These are phyloP conservation scores for Claviceps monticola DNA, from an alignment of 2,329 filamentous ascomycete species.

Conservation along the genomic window DNA sequence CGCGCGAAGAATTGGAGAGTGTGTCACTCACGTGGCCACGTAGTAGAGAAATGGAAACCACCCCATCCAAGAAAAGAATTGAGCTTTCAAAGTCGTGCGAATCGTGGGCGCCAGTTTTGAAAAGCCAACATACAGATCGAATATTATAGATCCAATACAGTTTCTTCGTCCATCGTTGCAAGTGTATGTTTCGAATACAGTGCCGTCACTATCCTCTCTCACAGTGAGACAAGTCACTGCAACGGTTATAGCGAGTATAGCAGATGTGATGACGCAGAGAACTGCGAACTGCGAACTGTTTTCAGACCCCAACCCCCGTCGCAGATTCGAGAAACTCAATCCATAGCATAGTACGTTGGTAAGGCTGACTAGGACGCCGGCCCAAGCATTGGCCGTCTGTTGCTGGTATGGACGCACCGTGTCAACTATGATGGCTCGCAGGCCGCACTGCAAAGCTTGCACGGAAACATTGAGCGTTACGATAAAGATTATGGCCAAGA, in stretches of 20 bases:
- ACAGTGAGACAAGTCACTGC: neutral
- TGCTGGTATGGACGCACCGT: neutral
- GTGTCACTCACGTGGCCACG: neutral
- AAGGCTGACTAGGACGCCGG: neutral
- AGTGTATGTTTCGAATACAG: neutral
- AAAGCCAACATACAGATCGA: neutral
- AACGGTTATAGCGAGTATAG: neutral
- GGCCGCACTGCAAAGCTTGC: neutral
- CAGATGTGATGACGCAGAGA: neutral
- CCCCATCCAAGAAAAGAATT: constrained; percentile 1
- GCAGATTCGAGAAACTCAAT: neutral
- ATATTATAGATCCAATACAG: neutral
- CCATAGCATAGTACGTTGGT: neutral
- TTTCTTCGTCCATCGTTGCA: neutral
- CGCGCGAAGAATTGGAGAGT: neutral
- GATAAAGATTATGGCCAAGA: neutral
- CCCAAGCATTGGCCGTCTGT: neutral
- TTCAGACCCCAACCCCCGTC: neutral
- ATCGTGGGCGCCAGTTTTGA: neutral
- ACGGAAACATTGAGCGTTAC: neutral
- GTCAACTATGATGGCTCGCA: neutral
- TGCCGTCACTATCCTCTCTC: neutral
- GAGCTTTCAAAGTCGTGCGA: neutral
- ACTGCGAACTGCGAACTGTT: neutral
- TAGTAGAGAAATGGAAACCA: constrained; percentile 3